Percentiles rank a stretch among this genome's conserved stretches.
Evolutionary conservation across 1,284 basidiomycete species (phyloP).

Genomic region (Pholiota adiposa): DNA sequence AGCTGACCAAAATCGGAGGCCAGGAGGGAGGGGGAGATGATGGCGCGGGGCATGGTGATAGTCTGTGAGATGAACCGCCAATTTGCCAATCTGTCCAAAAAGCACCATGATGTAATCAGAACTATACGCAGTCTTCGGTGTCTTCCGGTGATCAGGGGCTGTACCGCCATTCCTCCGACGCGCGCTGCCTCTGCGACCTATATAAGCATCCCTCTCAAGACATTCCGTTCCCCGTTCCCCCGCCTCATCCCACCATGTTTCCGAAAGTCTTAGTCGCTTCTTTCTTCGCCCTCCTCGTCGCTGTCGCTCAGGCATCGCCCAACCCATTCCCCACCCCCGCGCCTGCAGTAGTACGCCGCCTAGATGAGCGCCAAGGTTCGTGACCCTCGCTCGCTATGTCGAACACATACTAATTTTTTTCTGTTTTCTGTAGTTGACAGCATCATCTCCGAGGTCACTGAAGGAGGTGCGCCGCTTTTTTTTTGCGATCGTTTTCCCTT

Average conservation of each 20-base stretch:
- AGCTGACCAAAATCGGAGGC: conserved; percentile 96
- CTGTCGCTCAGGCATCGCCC: conserved; percentile 31
- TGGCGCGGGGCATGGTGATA: conserved; percentile 74
- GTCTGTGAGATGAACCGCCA: background rate
- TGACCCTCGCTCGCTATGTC: background rate
- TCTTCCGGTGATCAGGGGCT: background rate
- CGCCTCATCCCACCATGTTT: conserved; percentile 25
- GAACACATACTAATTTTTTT: background rate
- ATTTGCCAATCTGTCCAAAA: background rate
- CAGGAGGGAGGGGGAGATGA: conserved; percentile 90
- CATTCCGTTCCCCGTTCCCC: background rate
- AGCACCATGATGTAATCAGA: background rate
- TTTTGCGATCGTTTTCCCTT: background rate
- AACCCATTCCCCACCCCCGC: conserved; percentile 28
- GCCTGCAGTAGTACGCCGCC: conserved; percentile 32
- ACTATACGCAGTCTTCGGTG: background rate
- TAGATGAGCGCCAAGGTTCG: conserved; percentile 40
- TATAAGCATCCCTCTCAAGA: background rate
- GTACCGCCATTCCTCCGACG: background rate
- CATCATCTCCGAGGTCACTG: conserved; percentile 31
- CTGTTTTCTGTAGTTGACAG: conserved; percentile 21
- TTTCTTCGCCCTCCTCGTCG: conserved; percentile 32
- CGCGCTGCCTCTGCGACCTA: background rate
- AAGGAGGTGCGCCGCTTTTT: conserved; percentile 27
- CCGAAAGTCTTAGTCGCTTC: conserved; percentile 30